phyloP scores from a whole-genome alignment of 1,139 yeast species.

The Candida sanyaensis region DNA sequence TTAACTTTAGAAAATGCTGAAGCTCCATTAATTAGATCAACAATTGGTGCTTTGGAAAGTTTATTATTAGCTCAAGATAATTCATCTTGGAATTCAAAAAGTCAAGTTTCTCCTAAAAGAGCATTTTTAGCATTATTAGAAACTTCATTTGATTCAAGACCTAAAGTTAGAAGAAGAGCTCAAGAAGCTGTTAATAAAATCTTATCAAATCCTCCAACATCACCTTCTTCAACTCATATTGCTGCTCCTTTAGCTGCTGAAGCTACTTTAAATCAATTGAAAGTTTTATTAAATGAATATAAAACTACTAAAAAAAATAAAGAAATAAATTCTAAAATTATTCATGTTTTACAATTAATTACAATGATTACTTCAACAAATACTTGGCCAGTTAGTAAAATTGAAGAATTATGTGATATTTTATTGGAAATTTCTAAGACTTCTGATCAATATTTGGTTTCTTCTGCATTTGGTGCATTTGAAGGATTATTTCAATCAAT shows the following conservation, averaged over 20 bases:
- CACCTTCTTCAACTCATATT: conserved; percentile 79
- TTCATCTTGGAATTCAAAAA: conserved; percentile 62
- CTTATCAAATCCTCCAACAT: conserved; percentile 71
- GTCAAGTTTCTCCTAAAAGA: conserved; percentile 74
- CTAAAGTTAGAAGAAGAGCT: conserved; percentile 95
- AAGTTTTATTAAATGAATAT: conserved; percentile 37
- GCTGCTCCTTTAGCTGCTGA: conserved; percentile 74
- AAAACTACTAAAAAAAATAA: conserved; percentile 31
- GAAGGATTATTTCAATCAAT: conserved; percentile 82
- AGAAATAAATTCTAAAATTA: conserved; percentile 56
- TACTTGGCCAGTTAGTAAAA: conserved; percentile 75
- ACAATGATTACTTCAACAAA: conserved; percentile 69
- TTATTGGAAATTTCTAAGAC: conserved; percentile 77
- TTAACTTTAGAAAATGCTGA: conserved; percentile 69
- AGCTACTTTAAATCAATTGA: conserved; percentile 57
- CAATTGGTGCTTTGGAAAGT: conserved; percentile 83
- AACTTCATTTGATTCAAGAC: conserved; percentile 83
- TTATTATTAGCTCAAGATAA: conserved; percentile 79
- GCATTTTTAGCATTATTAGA: conserved; percentile 82
- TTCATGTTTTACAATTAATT: conserved; percentile 77
- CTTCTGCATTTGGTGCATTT: conserved; percentile 82
- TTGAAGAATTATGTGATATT: conserved; percentile 75
- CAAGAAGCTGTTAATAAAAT: conserved; percentile 76
- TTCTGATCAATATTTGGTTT: conserved; percentile 79
- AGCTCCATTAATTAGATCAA: conserved; percentile 83